A percentile compares a stretch with the other conserved stretches of the same genome.
These are phyloP conservation scores for Astrothelium subdiscretum DNA, from an alignment of 495 filamentous ascomycete genomes.

Conservation along the genomic window DNA sequence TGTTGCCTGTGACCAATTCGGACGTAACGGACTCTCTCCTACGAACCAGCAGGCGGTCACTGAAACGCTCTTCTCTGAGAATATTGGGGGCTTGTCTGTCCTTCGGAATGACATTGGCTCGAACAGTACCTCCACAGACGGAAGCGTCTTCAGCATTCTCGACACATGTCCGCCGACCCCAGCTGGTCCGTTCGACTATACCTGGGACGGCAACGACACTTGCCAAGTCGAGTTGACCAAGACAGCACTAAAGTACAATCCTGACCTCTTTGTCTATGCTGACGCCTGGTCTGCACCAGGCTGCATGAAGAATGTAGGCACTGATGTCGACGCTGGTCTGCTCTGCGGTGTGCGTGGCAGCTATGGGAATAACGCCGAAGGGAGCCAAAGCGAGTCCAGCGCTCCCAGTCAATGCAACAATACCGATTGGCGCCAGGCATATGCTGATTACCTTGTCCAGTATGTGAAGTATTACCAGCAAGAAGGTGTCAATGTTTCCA, in stretches of 20 bases:
- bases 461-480: slow-evolving; percentile 12
- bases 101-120: slow-evolving; percentile 17
- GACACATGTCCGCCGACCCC: slow-evolving; percentile 8
- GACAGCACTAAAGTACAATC: slow-evolving; percentile 11
- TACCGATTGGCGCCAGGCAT: slow-evolving; percentile 15
- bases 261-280: slow-evolving; percentile 14
- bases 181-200: slow-evolving; percentile 10
- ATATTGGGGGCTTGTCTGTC: slow-evolving; percentile 12
- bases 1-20: slow-evolving; percentile 12
- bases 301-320: slow-evolving; percentile 14
- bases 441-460: slow-evolving; percentile 13
- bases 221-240: slow-evolving; percentile 14
- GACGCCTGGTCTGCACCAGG: slow-evolving; percentile 17
- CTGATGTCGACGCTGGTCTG: slow-evolving; percentile 8
- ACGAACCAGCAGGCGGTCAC: slow-evolving; percentile 9
- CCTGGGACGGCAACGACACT: slow-evolving; percentile 8
- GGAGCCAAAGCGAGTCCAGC: background rate
- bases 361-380: background rate
- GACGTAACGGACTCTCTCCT: slow-evolving; percentile 4
- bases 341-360: slow-evolving; percentile 12
- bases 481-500: slow-evolving; percentile 7
- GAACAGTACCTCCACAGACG: slow-evolving; percentile 5
- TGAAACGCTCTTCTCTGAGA: slow-evolving; percentile 15
- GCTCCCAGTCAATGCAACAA: slow-evolving; percentile 5
- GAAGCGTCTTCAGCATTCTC: slow-evolving; percentile 6